Evolutionary conservation across 2,329 filamentous ascomycete species (phyloP).

Genomic region (Chaetomiaceae sp.): DNA sequence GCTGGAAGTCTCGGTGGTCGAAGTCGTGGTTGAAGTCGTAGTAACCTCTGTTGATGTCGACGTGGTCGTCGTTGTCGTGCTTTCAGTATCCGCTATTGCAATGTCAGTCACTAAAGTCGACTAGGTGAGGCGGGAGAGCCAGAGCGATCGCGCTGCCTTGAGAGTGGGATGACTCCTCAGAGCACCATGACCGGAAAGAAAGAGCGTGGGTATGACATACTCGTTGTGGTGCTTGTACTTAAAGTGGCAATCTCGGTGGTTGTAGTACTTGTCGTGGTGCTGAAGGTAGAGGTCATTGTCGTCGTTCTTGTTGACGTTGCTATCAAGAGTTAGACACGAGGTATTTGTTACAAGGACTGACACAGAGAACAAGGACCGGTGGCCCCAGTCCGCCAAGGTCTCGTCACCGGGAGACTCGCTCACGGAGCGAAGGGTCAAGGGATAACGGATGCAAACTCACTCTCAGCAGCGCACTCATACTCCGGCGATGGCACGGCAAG

Average conservation of each 20-base stretch:
- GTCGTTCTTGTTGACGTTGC: background rate
- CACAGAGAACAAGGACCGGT: background rate
- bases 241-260: background rate
- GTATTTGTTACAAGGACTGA: background rate
- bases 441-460: background rate
- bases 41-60: background rate
- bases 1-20: too few species aligned
- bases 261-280: background rate
- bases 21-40: too few species aligned
- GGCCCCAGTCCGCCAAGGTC: too few species aligned
- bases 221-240: slow-evolving; percentile 3
- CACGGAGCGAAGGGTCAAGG: background rate
- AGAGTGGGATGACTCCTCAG: too few species aligned
- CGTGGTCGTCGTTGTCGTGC: background rate
- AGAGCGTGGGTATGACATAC: too few species aligned
- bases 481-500: background rate
- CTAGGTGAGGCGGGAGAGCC: too few species aligned
- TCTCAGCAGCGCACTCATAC: background rate
- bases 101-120: too few species aligned
- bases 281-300: background rate
- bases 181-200: too few species aligned
- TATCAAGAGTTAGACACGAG: background rate
- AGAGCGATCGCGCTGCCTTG: too few species aligned
- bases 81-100: background rate
- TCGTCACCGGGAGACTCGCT: too few species aligned